A percentile compares a stretch with the other conserved stretches of the same genome.
phyloP scores from a whole-genome alignment of 2,329 filamentous ascomycete genomes.

The Fusarium goolgardi region DNA sequence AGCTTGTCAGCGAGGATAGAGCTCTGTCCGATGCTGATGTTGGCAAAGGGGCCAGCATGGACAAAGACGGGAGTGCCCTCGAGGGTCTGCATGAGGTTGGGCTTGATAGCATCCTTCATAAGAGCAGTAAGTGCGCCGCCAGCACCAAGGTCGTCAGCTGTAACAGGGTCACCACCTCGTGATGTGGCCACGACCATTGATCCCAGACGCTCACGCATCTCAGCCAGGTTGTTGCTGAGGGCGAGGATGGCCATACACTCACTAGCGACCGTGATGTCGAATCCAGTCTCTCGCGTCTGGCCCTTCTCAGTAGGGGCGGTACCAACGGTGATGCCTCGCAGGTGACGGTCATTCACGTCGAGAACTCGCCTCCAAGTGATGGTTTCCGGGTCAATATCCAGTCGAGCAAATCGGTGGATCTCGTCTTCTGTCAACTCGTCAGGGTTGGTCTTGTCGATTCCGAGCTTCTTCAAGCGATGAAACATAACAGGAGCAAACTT shows the following conservation, averaged over 20 bases:
- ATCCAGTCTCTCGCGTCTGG: constrained; percentile 86
- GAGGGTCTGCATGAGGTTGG: constrained; percentile 97
- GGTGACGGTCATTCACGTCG: constrained; percentile 95
- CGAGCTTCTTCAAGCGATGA: constrained; percentile 92
- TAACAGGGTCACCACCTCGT: constrained; percentile 86
- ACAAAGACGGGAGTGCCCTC: constrained; percentile 98
- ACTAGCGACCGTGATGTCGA: constrained; percentile 97
- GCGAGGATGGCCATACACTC: constrained; percentile 99
- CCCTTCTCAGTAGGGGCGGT: constrained; percentile 92
- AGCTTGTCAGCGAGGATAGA: constrained; percentile 95
- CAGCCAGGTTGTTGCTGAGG: constrained; percentile 84
- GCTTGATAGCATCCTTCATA: constrained; percentile 99
- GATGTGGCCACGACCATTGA: constrained; percentile 96
- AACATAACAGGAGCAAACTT: constrained; percentile 92
- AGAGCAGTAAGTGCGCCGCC: constrained; percentile 92
- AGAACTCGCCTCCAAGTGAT: constrained; percentile 97
- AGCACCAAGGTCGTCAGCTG: constrained; percentile 93
- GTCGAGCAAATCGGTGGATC: constrained; percentile 85
- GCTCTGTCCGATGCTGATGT: constrained; percentile 97
- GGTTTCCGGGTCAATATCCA: constrained; percentile 96
- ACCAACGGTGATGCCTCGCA: constrained; percentile 89
- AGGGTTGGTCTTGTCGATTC: constrained; percentile 94
- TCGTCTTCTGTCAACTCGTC: constrained; percentile 92
- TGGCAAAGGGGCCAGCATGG: constrained; percentile 96
- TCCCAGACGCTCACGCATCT: constrained; percentile 93